Conservation (phyloP, 352 stramenopile species). For the Saprolegnia parasitica region DNA sequence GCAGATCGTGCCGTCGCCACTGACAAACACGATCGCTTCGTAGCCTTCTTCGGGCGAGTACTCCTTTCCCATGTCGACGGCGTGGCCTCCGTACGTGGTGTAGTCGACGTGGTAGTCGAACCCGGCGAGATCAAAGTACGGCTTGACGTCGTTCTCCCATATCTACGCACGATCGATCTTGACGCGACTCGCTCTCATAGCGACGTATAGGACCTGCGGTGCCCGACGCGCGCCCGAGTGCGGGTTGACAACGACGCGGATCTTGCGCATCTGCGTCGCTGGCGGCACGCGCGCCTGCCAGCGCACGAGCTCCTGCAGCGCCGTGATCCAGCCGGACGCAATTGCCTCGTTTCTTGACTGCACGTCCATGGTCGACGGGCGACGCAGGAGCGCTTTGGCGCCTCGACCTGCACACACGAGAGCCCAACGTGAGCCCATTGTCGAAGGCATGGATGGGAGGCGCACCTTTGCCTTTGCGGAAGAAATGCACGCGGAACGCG, state of each 20-base stretch:
- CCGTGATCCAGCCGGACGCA: conserved; percentile 48
- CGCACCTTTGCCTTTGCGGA: conserved; percentile 56
- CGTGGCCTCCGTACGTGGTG: conserved; percentile 65
- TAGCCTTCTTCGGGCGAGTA: conserved; percentile 73
- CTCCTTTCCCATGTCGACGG: conserved; percentile 62
- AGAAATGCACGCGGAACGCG: conserved; percentile 70
- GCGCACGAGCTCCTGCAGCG: conserved; percentile 75
- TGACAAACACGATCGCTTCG: conserved; percentile 73
- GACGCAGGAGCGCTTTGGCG: conserved; percentile 56
- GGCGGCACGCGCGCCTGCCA: conserved; percentile 72
- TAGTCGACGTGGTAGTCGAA: conserved; percentile 74
- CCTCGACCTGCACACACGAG: conserved; percentile 17
- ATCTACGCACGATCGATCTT: conserved; percentile 41
- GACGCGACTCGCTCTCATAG: too few species aligned
- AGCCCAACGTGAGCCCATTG: background rate
- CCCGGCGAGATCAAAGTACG: conserved; percentile 71
- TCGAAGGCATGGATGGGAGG: background rate
- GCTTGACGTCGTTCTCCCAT: conserved; percentile 66
- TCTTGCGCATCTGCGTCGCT: conserved; percentile 58
- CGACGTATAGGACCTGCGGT: conserved; percentile 28
- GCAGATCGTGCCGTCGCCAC: conserved; percentile 66
- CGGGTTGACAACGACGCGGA: conserved; percentile 79
- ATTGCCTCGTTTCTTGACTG: conserved; percentile 33
- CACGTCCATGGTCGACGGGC: conserved; percentile 51
- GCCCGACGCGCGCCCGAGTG: conserved; percentile 68